Base-by-base conservation (phyloP, 192 early-diverging fungal genomes). In the Podila epigama region DNA sequence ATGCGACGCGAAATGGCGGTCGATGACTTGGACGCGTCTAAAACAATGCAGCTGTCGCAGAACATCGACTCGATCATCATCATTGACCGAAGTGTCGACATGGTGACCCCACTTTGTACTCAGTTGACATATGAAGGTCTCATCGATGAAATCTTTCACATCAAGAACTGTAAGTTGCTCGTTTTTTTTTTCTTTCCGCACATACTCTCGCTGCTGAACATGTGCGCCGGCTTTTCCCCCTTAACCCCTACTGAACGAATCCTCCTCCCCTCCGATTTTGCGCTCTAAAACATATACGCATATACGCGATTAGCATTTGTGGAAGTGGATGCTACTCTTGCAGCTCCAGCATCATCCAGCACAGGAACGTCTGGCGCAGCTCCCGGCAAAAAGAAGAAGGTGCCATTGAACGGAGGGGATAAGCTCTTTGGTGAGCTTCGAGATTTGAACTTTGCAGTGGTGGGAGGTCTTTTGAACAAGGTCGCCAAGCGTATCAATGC, bases 81-180 rank as follows among this genome's bases (percentile, higher is more conserved):
- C 16, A 86, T 99, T 39, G 97, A 99, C 64, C 86, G 97, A 3
- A 87, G 85, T 25, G 94, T 96, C 5, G 97, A 99, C 73, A 65
- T 97, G 48, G 83, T 95, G 35, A 98, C 96, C 5, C 97, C 96
- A 10, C 79, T 99, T 34, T 92, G 95, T 67, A 99, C 96, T 0
- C 95, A 97, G 75, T 84, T 98, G 60, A 98, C 97, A 1, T 99
- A 98, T 79, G 94, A 98, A 82, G 97, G 97, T 5, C 83, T 99
- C 25, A 90, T 99, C 63, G 96, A 97, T 80, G 97, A 99, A 77
- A 85, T 92, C 10, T 96, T 93, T 68, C 91, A 92, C 7, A 96
- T 99, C 39, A 77, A 81, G 81, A 72, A 84, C 41, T 83, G 92
- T 93, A 86, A 68, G 86, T n/a, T n/a, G n/a, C n/a, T n/a, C n/a